A percentile compares a stretch with the other conserved stretches of the same genome.
These are phyloP conservation scores for Neurospora crassa DNA, from an alignment of 2,329 filamentous ascomycete genomes.

Conservation along the genomic window DNA sequence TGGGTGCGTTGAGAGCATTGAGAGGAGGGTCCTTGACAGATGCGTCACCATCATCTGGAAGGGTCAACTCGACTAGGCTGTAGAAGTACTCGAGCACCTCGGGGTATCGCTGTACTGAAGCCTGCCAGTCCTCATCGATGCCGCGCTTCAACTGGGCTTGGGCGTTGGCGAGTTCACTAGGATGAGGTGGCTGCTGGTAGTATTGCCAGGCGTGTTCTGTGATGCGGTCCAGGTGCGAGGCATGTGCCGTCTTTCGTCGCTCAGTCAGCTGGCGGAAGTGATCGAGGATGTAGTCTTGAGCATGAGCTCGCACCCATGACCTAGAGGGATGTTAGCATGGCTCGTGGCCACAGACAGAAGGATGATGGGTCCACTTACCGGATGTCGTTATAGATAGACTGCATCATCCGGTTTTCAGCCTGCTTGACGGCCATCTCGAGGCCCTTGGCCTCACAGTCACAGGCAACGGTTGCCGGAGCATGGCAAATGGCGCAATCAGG, in stretches of 20 bases:
- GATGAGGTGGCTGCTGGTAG: slow-evolving; percentile 48
- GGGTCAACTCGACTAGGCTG: slow-evolving; percentile 54
- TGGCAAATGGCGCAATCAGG: slow-evolving; percentile 60
- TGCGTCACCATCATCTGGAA: slow-evolving; percentile 54
- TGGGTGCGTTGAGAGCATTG: slow-evolving; percentile 39
- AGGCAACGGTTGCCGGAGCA: slow-evolving; percentile 46
- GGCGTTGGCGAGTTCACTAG: slow-evolving; percentile 53
- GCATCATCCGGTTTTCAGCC: slow-evolving; percentile 56
- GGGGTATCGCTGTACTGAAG: slow-evolving; percentile 65
- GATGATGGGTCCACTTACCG: slow-evolving; percentile 34
- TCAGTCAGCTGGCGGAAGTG: slow-evolving; percentile 55
- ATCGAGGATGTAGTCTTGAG: slow-evolving; percentile 58
- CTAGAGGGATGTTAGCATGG: slow-evolving; percentile 28
- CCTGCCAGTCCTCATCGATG: slow-evolving; percentile 71
- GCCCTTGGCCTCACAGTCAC: slow-evolving; percentile 58
- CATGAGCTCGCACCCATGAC: slow-evolving; percentile 54
- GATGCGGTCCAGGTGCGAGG: slow-evolving; percentile 45
- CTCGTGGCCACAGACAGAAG: background rate
- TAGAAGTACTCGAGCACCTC: slow-evolving; percentile 79
- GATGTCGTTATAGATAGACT: slow-evolving; percentile 51
- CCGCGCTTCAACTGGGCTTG: slow-evolving; percentile 59
- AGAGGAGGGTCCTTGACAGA: slow-evolving; percentile 51
- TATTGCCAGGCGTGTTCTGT: slow-evolving; percentile 46
- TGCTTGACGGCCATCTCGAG: slow-evolving; percentile 53
- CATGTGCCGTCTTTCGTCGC: slow-evolving; percentile 48